A percentile compares a stretch with the other conserved stretches of the same genome.
phyloP scores from a whole-genome alignment of 129 eudicot genomes.

The Centrapalus pauciflorus region DNA sequence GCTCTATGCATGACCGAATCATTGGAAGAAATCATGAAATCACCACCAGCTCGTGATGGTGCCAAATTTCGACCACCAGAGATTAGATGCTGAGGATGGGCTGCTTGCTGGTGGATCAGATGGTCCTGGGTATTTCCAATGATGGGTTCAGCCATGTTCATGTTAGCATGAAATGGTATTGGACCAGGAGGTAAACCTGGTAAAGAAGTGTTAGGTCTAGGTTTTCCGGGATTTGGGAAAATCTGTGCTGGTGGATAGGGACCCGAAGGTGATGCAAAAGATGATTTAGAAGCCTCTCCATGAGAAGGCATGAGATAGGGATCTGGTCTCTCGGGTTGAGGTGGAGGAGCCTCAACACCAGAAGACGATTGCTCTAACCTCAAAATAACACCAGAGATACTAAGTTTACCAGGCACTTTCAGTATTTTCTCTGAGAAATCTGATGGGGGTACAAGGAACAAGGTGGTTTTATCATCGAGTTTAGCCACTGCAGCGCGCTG shows the following conservation, averaged over 20 bases:
- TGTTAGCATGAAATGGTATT: conserved; percentile 23
- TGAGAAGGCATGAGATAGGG: conserved; percentile 26
- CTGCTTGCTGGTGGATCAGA: conserved; percentile 24
- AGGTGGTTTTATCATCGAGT: conserved; percentile 70
- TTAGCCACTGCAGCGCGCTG: conserved; percentile 91
- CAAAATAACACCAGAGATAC: conserved; percentile 84
- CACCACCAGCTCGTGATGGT: conserved; percentile 20
- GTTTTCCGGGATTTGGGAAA: conserved; percentile 36
- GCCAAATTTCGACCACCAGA: conserved; percentile 23
- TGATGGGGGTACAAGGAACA: conserved; percentile 94
- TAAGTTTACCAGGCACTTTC: conserved; percentile 77
- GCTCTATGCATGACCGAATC: conserved; percentile 28
- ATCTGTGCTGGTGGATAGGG: conserved; percentile 19
- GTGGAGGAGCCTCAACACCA: conserved; percentile 43
- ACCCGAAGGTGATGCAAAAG: conserved; percentile 55
- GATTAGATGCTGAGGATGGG: conserved; percentile 31
- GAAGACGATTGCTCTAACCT: conserved; percentile 55
- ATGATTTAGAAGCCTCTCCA: conserved; percentile 32
- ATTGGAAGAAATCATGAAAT: conserved; percentile 22
- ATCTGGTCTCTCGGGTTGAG: conserved; percentile 38
- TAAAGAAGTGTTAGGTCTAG: conserved; percentile 28
- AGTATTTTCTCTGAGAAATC: conserved; percentile 86
- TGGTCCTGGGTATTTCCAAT: conserved; percentile 44
- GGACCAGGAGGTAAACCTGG: conserved; percentile 31
- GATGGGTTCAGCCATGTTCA: conserved; percentile 21